These are phyloP conservation scores for Neurospora discreta DNA, from an alignment of 495 filamentous ascomycete species.

Conservation along the genomic window DNA sequence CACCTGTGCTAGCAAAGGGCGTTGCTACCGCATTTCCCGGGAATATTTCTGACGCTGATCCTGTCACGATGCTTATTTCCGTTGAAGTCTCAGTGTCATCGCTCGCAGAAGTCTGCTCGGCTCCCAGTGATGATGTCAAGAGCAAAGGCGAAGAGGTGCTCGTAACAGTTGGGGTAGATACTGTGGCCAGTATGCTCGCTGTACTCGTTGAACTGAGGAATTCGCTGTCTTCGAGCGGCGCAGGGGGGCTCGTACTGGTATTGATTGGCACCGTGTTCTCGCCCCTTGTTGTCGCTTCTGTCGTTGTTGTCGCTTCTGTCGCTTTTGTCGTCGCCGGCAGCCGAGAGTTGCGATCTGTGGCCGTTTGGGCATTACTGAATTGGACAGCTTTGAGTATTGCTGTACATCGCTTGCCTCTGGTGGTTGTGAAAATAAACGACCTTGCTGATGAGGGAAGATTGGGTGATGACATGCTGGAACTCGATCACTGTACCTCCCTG, in stretches of 20 bases:
- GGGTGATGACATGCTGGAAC: slow-evolving; percentile 21
- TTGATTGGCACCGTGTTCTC: slow-evolving; percentile 5
- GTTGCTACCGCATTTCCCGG: slow-evolving; percentile 7
- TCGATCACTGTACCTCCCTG: slow-evolving; percentile 2
- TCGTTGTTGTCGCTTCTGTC: background rate
- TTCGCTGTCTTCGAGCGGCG: slow-evolving; percentile 2
- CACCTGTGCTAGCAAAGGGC: slow-evolving; percentile 14
- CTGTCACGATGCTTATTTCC: background rate
- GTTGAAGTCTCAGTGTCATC: background rate
- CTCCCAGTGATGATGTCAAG: background rate
- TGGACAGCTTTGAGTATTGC: slow-evolving; percentile 28
- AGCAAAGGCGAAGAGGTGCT: slow-evolving; percentile 4
- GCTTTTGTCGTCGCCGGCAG: slow-evolving; percentile 1
- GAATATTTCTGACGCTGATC: slow-evolving; percentile 7
- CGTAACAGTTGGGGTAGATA: slow-evolving; percentile 6
- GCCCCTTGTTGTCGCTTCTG: slow-evolving; percentile 2
- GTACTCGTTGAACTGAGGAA: slow-evolving; percentile 18
- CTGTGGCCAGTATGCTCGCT: slow-evolving; percentile 19
- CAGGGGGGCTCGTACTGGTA: slow-evolving; percentile 4
- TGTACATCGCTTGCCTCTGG: slow-evolving; percentile 37
- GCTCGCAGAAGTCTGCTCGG: background rate
- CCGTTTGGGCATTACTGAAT: slow-evolving; percentile 3
- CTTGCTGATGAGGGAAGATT: slow-evolving; percentile 27
- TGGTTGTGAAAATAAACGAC: slow-evolving; percentile 25
- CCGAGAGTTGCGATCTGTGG: slow-evolving; percentile 1